Percentiles rank a stretch among this genome's conserved stretches.
phyloP scores from a whole-genome alignment of 2,329 filamentous ascomycete genomes.

The Diaporthe caulivora region DNA sequence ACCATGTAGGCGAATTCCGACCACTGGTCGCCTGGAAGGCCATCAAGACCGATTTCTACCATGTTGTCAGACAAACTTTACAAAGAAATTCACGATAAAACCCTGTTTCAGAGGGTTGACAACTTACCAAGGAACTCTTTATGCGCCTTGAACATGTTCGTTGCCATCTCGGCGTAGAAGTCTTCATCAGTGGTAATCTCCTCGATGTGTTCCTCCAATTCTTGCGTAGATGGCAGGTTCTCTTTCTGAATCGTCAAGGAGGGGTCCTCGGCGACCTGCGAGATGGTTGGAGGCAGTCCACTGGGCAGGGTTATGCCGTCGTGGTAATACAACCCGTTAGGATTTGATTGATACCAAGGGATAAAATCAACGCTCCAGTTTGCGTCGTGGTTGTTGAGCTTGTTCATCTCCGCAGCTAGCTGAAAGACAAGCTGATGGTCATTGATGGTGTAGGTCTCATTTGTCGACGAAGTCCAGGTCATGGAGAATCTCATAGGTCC shows the following conservation, averaged over 20 bases:
- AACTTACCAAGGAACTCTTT: conserved; percentile 51
- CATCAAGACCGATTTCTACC: conserved; percentile 50
- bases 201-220: conserved; percentile 53
- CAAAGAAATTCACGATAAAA: too few relatives aligned
- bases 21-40: conserved; percentile 70
- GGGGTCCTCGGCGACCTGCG: conserved; percentile 60
- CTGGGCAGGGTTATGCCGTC: conserved; percentile 60
- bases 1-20: conserved; percentile 74
- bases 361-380: conserved; percentile 70
- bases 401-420: conserved; percentile 70
- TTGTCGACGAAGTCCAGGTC: conserved; percentile 62
- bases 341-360: conserved; percentile 68
- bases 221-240: conserved; percentile 49
- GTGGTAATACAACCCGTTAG: conserved; percentile 66
- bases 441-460: conserved; percentile 68
- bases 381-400: conserved; percentile 64
- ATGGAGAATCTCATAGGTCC: conserved; percentile 75
- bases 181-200: conserved; percentile 51
- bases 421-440: conserved; percentile 76
- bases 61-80: conserved; percentile 30
- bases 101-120: not conserved
- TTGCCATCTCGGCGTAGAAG: conserved; percentile 53
- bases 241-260: conserved; percentile 52
- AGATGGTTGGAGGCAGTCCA: conserved; percentile 65
- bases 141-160: conserved; percentile 60